These are phyloP conservation scores for Tetradesmus lagerheimii DNA, from an alignment of 139 green algal genomes.

Conservation along the genomic window DNA sequence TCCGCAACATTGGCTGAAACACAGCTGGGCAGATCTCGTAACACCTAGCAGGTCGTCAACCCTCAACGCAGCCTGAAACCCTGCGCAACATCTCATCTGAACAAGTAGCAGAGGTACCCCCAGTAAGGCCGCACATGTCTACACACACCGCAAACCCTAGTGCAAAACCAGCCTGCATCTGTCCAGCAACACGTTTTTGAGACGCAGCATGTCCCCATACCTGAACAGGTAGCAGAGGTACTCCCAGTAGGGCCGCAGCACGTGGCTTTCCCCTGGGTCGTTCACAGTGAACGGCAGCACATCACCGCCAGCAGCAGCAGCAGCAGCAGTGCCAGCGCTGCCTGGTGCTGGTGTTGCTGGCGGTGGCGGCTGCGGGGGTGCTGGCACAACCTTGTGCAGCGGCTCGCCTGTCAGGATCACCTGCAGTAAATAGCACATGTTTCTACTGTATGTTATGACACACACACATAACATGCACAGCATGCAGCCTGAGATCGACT, in stretches of 20 bases:
- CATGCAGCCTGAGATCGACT: too few relatives aligned
- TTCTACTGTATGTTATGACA: neutral
- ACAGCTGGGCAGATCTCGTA: too few relatives aligned
- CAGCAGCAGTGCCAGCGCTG: neutral
- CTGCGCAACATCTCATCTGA: constrained; percentile 38
- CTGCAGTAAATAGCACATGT: neutral
- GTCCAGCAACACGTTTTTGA: too few relatives aligned
- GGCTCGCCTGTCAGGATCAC: constrained; percentile 33
- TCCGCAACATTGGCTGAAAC: too few relatives aligned
- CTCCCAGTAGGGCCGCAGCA: constrained; percentile 89
- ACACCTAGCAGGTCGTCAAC: too few relatives aligned
- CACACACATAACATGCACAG: too few relatives aligned
- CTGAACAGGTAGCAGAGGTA: constrained; percentile 96
- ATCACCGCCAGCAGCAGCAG: constrained; percentile 12
- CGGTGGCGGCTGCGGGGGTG: neutral
- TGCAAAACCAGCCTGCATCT: too few relatives aligned
- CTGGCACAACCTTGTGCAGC: constrained; percentile 25
- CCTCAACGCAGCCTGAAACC: too few relatives aligned
- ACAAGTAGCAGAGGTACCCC: constrained; percentile 42
- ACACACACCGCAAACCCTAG: too few relatives aligned
- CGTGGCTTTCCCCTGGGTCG: constrained; percentile 60
- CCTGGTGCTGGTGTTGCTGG: constrained; percentile 15
- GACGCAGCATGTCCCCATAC: too few relatives aligned
- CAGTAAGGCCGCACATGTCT: neutral
- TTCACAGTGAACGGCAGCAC: constrained; percentile 38